These are phyloP conservation scores for Fusarium sp. DNA, from an alignment of 2,329 filamentous ascomycete genomes.

Conservation along the genomic window DNA sequence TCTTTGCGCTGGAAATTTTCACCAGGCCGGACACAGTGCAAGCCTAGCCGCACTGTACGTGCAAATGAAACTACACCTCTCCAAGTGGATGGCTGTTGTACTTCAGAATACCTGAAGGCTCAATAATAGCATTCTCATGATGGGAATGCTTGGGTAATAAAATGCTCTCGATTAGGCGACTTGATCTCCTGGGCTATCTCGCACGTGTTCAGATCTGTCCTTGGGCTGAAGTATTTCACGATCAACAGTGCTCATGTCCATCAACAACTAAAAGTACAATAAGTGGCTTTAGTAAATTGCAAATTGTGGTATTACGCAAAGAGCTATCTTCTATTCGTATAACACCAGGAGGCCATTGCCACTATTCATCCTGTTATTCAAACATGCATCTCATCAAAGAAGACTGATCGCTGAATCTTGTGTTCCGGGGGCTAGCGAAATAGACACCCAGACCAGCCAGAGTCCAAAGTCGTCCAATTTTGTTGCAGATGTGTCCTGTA, in stretches of 20 bases:
- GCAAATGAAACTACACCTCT: too few relatives aligned
- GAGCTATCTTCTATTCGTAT: neutral
- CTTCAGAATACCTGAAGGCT: too few relatives aligned
- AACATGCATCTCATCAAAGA: neutral
- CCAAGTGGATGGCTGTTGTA: too few relatives aligned
- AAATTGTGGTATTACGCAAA: neutral
- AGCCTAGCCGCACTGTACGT: slow-evolving; percentile 1
- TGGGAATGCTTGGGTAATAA: too few relatives aligned
- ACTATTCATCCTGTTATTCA: neutral
- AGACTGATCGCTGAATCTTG: neutral
- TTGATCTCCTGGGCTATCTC: too few relatives aligned
- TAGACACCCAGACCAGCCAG: neutral
- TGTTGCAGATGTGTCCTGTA: slow-evolving; percentile 15
- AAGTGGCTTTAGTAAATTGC: neutral
- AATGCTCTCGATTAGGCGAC: too few relatives aligned
- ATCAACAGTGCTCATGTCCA: too few relatives aligned
- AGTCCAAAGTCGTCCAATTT: slow-evolving; percentile 6
- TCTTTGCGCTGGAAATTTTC: slow-evolving; percentile 27
- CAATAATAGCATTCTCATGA: too few relatives aligned
- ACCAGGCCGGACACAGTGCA: slow-evolving; percentile 12
- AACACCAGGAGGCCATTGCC: neutral
- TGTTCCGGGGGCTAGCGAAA: neutral
- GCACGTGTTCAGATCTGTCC: too few relatives aligned
- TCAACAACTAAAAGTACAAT: too few relatives aligned
- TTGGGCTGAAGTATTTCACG: too few relatives aligned